phyloP scores from a whole-genome alignment of 2,329 filamentous ascomycete species.

The Fusarium nematophilum region DNA sequence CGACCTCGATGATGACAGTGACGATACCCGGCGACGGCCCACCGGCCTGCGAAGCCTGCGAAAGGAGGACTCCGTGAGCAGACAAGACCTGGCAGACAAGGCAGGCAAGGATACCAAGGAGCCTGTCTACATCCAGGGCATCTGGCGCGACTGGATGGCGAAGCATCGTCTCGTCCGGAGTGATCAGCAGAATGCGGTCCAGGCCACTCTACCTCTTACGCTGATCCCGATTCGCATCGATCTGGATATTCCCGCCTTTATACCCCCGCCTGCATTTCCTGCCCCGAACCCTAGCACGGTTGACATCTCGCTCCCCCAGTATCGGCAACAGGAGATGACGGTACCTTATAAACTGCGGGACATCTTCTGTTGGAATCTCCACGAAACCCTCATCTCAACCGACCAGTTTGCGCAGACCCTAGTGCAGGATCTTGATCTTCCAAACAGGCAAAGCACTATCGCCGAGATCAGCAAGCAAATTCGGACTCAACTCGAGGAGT shows the following conservation, averaged over 20 bases:
- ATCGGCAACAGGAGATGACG: constrained; percentile 81
- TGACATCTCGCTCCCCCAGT: constrained; percentile 81
- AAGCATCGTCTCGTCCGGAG: constrained; percentile 69
- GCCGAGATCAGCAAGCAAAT: constrained; percentile 93
- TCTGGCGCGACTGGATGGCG: constrained; percentile 96
- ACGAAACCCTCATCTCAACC: constrained; percentile 92
- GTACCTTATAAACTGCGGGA: constrained; percentile 91
- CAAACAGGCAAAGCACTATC: constrained; percentile 75
- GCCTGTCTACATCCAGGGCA: constrained; percentile 87
- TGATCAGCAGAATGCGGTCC: constrained; percentile 70
- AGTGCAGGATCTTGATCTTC: constrained; percentile 93
- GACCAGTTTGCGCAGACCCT: constrained; percentile 94
- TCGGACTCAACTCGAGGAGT: constrained; percentile 93
- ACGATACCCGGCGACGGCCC: constrained; percentile 79
- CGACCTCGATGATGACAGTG: constrained; percentile 78
- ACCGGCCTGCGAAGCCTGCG: constrained; percentile 87
- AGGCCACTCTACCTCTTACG: constrained; percentile 84
- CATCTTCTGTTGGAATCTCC: constrained; percentile 97
- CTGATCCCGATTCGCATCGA: constrained; percentile 97
- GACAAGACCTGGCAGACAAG: constrained; percentile 76
- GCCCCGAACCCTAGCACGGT: constrained; percentile 70
- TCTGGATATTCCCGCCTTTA: constrained; percentile 85
- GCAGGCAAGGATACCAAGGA: constrained; percentile 83
- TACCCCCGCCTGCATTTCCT: constrained; percentile 73
- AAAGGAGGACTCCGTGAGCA: constrained; percentile 75